Evolutionary conservation across 2,329 filamentous ascomycete species (phyloP).

Genomic region (Talaromyces sp.): DNA sequence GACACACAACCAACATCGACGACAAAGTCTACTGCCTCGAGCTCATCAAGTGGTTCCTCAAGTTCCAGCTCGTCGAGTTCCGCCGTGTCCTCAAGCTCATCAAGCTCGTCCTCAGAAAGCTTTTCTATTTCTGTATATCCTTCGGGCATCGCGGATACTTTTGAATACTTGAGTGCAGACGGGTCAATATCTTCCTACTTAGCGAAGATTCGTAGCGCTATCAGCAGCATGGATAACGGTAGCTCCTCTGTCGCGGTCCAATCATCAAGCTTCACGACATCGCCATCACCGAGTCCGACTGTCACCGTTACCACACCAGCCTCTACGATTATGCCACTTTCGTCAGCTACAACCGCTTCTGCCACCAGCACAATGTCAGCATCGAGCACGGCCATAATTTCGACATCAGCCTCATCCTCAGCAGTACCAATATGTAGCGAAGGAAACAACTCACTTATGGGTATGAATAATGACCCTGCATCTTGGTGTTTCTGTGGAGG

Average conservation of each 20-base stretch:
- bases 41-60: neutral
- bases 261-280: neutral
- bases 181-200: neutral
- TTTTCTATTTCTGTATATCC: neutral
- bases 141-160: neutral
- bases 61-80: neutral
- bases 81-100: neutral
- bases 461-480: conserved; percentile 5
- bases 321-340: neutral
- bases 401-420: neutral
- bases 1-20: neutral
- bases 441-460: conserved; percentile 7
- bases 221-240: conserved; percentile 5
- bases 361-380: neutral
- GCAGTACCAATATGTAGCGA: neutral
- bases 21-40: neutral
- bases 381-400: neutral
- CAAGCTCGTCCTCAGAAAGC: neutral
- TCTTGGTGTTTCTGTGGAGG: conserved; percentile 13
- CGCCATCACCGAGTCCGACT: neutral
- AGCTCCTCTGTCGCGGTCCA: conserved; percentile 1
- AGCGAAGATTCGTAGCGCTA: neutral
- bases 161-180: neutral
- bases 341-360: neutral
- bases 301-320: neutral